Evolutionary conservation across 1,139 yeast genomes (phyloP), one percentile per base, ranked within the genome.

Genomic region (Pichia sp.): DNA sequence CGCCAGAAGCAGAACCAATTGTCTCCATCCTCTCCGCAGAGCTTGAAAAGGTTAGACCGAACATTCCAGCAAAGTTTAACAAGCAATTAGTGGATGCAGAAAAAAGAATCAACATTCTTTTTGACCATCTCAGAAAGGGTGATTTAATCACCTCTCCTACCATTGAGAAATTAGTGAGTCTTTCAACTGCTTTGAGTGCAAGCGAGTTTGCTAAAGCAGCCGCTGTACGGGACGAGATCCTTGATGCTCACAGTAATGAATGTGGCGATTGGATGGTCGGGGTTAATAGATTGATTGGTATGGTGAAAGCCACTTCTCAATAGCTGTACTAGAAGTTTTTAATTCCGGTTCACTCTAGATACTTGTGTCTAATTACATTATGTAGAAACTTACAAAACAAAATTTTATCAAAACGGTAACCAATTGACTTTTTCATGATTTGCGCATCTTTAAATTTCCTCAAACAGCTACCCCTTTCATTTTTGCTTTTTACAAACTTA

Each of bases 181-280:
- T 90, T 48, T 71, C 82, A 30, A 69, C 68, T 12, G 72, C 82
- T 1, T 70, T 95, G 60, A 73, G 73, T 21, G 69, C 66, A 16
- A 75, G 76, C 56, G 84, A 88, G 58, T 87, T 74, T 65, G 70
- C 70, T 13, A 72, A 73, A 12, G 97, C 98, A 1, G 70, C 78
- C 50, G 71, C 76, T 12, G 62, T 80, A 49, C 80, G 80, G 58
- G 69, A 76, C 46, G 81, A 83, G 50, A 78, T 93, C 59, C 79
- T 87, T 47, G 78, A 90, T 8, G 77, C 79, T 41, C 79, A 80
- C 60, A 78, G 85, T 47, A 82, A 79, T 43, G 96, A 91, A 67
- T 82, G 87, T 59, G 96, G 96, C 12, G 83, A 86, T 62, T 93
- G 99, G 99, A 82, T 88, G 73, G 82, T 88, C 25, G 99, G 99